Conservation (phyloP, 805 yeast genomes). For the Candida bentonensis region DNA sequence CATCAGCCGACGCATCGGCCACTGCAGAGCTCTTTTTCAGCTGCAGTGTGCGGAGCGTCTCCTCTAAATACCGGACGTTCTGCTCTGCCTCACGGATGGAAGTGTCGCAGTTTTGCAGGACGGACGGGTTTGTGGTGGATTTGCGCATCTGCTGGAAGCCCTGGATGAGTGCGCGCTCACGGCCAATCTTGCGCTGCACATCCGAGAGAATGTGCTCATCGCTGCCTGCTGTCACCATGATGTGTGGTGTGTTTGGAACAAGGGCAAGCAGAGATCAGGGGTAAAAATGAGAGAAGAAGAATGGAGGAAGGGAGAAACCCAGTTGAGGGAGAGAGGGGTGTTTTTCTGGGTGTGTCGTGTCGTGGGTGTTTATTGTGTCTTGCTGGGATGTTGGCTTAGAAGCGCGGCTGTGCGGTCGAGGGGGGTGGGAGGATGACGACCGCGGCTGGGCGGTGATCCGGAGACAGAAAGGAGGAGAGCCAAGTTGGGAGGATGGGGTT, state of each 20-base stretch:
- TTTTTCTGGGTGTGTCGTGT: not conserved
- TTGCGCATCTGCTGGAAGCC: constrained; percentile 76
- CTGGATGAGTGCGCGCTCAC: constrained; percentile 74
- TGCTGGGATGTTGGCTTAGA: no score
- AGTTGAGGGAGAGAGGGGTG: not conserved
- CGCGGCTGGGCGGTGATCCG: no score
- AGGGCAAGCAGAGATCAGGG: no score
- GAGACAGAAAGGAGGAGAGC: no score
- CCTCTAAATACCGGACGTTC: constrained; percentile 78
- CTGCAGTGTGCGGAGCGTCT: constrained; percentile 51
- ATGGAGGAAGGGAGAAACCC: not conserved
- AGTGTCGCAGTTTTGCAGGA: constrained; percentile 81
- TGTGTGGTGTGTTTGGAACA: no score
- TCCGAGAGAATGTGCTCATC: constrained; percentile 40
- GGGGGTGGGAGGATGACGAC: no score
- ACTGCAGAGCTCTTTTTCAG: constrained; percentile 17
- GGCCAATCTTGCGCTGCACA: constrained; percentile 70
- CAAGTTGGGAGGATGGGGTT: no score
- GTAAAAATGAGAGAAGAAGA: not conserved
- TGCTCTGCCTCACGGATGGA: constrained; percentile 84
- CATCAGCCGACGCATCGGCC: constrained; percentile 4
- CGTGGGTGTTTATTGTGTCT: no score
- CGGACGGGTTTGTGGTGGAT: constrained; percentile 64
- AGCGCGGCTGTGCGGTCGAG: no score
- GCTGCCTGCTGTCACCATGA: constrained; percentile 5